Evolutionary conservation across 176 grass and related monocot species (phyloP).

Genomic region (Panicum miliaceum): DNA sequence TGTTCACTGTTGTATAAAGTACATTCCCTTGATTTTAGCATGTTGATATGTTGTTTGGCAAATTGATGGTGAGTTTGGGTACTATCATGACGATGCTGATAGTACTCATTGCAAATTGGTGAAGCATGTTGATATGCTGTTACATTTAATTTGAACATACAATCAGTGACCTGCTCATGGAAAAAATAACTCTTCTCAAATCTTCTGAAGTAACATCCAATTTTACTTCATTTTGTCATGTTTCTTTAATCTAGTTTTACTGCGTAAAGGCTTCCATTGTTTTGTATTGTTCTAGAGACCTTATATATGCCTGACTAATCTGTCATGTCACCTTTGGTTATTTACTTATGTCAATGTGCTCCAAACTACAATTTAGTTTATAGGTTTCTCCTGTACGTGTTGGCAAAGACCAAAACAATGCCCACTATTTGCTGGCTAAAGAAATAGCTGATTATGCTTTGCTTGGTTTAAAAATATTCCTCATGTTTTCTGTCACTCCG

Average conservation of each 20-base stretch:
- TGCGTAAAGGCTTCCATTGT: background rate
- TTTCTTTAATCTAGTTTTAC: background rate
- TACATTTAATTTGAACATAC: background rate
- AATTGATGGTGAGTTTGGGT: constrained; percentile 1
- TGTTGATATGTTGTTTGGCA: background rate
- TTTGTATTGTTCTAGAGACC: background rate
- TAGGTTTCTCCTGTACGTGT: background rate
- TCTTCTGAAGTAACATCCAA: background rate
- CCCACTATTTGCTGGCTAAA: background rate
- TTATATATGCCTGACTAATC: background rate
- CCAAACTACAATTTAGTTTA: background rate
- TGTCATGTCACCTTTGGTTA: background rate
- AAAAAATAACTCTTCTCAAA: background rate
- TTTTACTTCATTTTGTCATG: background rate
- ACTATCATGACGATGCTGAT: background rate
- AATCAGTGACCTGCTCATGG: background rate
- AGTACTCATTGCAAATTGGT: no score
- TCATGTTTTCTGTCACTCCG: background rate
- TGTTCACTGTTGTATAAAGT: background rate
- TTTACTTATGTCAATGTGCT: background rate
- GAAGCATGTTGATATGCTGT: background rate
- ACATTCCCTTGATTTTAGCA: background rate
- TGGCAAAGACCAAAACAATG: background rate
- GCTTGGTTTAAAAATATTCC: background rate
- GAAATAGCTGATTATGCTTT: background rate